Conservation (phyloP, 441 rosid genomes). For the Corymbia citriodora region DNA sequence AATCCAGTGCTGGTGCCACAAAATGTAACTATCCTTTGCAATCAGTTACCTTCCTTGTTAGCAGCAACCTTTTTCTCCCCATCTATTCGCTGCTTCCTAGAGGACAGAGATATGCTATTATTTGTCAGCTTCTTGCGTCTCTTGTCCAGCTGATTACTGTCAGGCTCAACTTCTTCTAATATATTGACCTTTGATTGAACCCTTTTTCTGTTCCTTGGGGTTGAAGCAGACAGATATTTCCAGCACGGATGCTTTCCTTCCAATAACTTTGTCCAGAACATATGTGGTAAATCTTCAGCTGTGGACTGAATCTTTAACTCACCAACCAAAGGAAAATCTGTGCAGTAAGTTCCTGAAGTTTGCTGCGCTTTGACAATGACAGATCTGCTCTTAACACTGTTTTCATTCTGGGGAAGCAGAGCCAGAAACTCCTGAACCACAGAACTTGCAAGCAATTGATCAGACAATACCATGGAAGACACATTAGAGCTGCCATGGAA, state of each 20-base stretch:
- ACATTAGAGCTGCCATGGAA: slow-evolving; percentile 32
- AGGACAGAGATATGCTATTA: slow-evolving; percentile 21
- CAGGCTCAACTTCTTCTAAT: slow-evolving; percentile 23
- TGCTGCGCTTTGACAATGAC: slow-evolving; percentile 50
- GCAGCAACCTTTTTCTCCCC: slow-evolving; percentile 20
- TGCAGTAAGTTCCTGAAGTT: slow-evolving; percentile 43
- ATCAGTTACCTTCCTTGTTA: slow-evolving; percentile 37
- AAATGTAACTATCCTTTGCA: background rate
- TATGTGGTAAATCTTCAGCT: slow-evolving; percentile 48
- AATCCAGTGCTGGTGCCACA: background rate
- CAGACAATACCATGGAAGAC: slow-evolving; percentile 15
- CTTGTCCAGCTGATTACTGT: slow-evolving; percentile 34
- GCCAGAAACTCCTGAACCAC: slow-evolving; percentile 49
- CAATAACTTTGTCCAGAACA: slow-evolving; percentile 70
- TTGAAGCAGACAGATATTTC: slow-evolving; percentile 49
- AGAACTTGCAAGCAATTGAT: slow-evolving; percentile 26
- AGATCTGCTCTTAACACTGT: slow-evolving; percentile 21
- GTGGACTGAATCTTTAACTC: slow-evolving; percentile 43
- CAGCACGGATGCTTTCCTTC: slow-evolving; percentile 57
- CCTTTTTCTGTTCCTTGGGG: slow-evolving; percentile 72
- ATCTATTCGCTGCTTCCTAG: slow-evolving; percentile 10
- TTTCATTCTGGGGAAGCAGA: slow-evolving; percentile 39
- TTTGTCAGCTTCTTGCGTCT: slow-evolving; percentile 46
- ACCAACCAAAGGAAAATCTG: slow-evolving; percentile 45
- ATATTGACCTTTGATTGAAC: slow-evolving; percentile 24